Evolutionary conservation across 139 green algal genomes (phyloP), one percentile per base, ranked within the genome.

Genomic region (Edaphochlamys debaryana): DNA sequence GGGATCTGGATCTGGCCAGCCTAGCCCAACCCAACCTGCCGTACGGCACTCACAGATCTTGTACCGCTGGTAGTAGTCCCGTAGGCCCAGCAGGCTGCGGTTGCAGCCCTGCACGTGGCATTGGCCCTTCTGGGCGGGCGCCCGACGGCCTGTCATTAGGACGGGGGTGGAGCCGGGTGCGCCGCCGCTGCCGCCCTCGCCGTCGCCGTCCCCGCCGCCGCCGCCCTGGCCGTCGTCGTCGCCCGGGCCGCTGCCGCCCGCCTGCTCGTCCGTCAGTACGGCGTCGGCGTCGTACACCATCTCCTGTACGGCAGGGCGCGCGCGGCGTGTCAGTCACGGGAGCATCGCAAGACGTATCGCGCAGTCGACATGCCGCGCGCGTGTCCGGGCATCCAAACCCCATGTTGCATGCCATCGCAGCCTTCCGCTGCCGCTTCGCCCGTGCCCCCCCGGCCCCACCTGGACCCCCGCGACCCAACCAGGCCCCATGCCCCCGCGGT

Each of bases 21-120:
- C n/a, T n/a, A n/a, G n/a, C n/a, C n/a, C n/a, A n/a, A n/a, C n/a
- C n/a, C n/a, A n/a, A n/a, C n/a, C n/a, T n/a, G n/a, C n/a, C n/a
- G n/a, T n/a, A n/a, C n/a, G 45, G 8, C 38, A 60, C 74, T 69
- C 79, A 79, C 91, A 95, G 68, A 95, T 94, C 80, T 94, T 94
- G 86, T 95, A 95, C n/a, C 93, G 90, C 52, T 84, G 69, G 86
- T 95, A 87, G 87, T 95, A 95, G 52, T 94, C 82, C 54, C 86
- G 79, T 67, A 94, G 86, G 30, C 76, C 76, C 36, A 48, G 50
- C 38, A 95, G 42, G 40, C 89, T 82, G 13, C 70, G 63, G 41
- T 76, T 68, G 85, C 93, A 95, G 37, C 85, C 89, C 41, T 95
- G 90, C 42, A 93, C 92, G 78, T 95, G 87, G 58, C 83, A 88